Conservation (phyloP, 2,329 filamentous ascomycete genomes). For the Pseudogymnoascus sp. region DNA sequence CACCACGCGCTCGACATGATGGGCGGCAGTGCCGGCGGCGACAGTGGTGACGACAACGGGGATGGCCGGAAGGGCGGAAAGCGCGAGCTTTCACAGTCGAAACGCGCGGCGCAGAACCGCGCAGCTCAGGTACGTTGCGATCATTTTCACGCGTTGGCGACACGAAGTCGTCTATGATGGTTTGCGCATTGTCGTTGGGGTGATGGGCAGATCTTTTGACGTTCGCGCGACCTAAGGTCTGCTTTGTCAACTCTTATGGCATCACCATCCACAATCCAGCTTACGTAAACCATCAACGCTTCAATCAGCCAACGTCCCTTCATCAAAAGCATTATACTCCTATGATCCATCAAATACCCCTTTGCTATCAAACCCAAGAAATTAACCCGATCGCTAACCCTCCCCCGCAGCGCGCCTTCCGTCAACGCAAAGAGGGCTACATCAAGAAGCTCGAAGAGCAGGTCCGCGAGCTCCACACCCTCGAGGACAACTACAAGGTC, state of each 20-base stretch:
- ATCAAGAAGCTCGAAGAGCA: conserved; percentile 97
- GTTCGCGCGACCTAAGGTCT: conserved; percentile 16
- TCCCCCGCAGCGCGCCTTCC: conserved; percentile 73
- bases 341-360: background rate
- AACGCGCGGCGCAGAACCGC: conserved; percentile 91
- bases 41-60: conserved; percentile 25
- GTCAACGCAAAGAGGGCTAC: conserved; percentile 94
- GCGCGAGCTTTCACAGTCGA: conserved; percentile 87
- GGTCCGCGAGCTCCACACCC: conserved; percentile 67
- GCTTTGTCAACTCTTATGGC: conserved; percentile 32
- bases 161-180: conserved; percentile 20
- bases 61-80: conserved; percentile 68
- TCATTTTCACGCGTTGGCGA: conserved; percentile 14
- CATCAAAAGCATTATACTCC: background rate
- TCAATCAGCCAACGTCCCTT: background rate
- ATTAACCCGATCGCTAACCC: conserved; percentile 15
- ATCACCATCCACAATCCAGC: conserved; percentile 23
- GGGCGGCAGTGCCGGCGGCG: conserved; percentile 23
- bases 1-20: conserved; percentile 20
- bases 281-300: conserved; percentile 24
- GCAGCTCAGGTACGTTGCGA: conserved; percentile 74
- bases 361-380: background rate
- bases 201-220: conserved; percentile 9
- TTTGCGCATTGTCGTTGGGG: conserved; percentile 1
- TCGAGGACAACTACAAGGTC: conserved; percentile 71